Base-by-base conservation (phyloP, 495 filamentous ascomycete genomes). In the Cairneyella variabilis region DNA sequence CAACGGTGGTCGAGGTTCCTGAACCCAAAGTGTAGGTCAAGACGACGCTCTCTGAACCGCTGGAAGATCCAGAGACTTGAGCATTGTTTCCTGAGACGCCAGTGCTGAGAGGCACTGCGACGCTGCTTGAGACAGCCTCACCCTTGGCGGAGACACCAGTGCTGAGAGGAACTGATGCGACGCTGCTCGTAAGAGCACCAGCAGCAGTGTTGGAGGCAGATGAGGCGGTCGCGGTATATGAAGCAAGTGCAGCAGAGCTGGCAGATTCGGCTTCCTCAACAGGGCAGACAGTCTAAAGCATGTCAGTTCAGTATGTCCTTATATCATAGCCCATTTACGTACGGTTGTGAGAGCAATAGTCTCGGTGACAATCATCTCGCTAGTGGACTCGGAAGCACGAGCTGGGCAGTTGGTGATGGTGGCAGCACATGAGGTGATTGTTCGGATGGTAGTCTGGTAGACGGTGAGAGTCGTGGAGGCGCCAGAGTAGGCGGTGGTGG, bases 1-100 rank as follows among this genome's bases (percentile, higher is more conserved):
- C 67, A 34, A 82, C 71, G 36, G 69, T 76, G 50, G 75, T 75
- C 0, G 76, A 77, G 14, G 76, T 67, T 47, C 80, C 80, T 41
- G 69, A 61, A 46, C 75, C 76, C 36, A 77, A 51, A 18, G 65
- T 67, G 48, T 69, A 67, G 36, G 65, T 66, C 21, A 66, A 47
- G 18, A 62, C 52, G 20, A 53, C 20, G 41, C n/a, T 50, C 14
- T 34, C 37, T 32, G 37, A 3, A 37, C 30, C 52, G 22, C 9
- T 37, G 3, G 48, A 11, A 3, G 41, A 37, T 14, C 18, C 11
- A 30, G 39, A 36, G 14, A 23, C 20, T 3, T n/a, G n/a, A n/a
- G 16, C 47, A 28, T 39, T 14, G 14, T 20, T 34, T 34, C 30
- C 32, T 43, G 38, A 16, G n/a, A 23, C 38, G 10, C 49, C 46